phyloP scores from a whole-genome alignment of 1,284 basidiomycete species.

The Marasmius fiardii region DNA sequence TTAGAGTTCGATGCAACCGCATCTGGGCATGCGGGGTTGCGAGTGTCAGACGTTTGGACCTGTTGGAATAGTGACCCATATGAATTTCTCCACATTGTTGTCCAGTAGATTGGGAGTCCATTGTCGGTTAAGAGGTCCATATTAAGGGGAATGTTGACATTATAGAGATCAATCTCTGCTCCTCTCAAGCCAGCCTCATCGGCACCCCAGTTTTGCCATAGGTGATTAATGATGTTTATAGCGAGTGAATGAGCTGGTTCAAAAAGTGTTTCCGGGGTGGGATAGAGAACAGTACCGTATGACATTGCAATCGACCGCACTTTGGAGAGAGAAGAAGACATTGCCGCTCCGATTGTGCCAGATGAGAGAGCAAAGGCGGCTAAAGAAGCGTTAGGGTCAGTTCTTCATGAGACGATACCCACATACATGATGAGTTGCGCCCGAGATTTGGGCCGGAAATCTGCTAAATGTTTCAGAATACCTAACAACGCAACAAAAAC shows the following conservation, averaged over 20 bases:
- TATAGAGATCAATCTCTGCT: slow-evolving; percentile 77
- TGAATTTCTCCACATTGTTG: slow-evolving; percentile 72
- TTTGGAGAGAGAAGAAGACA: slow-evolving; percentile 65
- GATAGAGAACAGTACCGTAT: slow-evolving; percentile 77
- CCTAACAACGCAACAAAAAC: neutral
- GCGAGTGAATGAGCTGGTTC: slow-evolving; percentile 72
- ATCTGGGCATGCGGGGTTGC: slow-evolving; percentile 42
- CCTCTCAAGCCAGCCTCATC: slow-evolving; percentile 55
- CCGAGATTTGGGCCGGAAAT: slow-evolving; percentile 78
- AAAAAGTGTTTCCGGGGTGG: slow-evolving; percentile 57
- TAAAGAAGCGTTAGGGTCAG: slow-evolving; percentile 22
- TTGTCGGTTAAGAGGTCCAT: slow-evolving; percentile 51
- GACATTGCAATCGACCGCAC: slow-evolving; percentile 76
- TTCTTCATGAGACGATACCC: slow-evolving; percentile 9
- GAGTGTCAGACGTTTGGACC: slow-evolving; percentile 26
- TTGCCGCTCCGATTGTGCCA: slow-evolving; percentile 80
- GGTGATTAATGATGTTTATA: slow-evolving; percentile 61
- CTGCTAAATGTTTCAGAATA: slow-evolving; percentile 29
- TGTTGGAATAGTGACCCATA: slow-evolving; percentile 73
- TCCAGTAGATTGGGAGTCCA: slow-evolving; percentile 68
- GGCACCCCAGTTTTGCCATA: slow-evolving; percentile 82
- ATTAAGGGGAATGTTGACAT: slow-evolving; percentile 78
- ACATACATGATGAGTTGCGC: slow-evolving; percentile 73
- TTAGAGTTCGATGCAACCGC: slow-evolving; percentile 21
- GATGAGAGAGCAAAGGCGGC: slow-evolving; percentile 86